Evolutionary conservation across 2,329 filamentous ascomycete genomes (phyloP), one percentile per base, ranked within the genome.

Genomic region (Coniosporium tulheliwenetii): DNA sequence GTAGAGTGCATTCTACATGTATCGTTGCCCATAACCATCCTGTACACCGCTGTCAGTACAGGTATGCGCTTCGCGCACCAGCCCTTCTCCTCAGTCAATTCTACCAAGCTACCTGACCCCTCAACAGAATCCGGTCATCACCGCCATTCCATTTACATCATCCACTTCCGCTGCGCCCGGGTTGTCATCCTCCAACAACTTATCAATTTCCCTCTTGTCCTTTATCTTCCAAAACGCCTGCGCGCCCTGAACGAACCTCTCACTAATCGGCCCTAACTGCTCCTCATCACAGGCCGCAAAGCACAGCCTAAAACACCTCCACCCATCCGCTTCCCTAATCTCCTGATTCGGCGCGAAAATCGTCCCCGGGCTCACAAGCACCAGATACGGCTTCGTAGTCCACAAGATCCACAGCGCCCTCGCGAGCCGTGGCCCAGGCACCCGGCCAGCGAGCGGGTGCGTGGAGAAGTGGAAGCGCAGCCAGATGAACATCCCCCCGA

Each of bases 401-500:
- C 85, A 68, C 55, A 77, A 75, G 8, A 85, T 58, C 76, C 85
- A 80, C 15, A 93, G 64, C 0, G 80, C 82, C 12, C 64, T 66
- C 2, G 73, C 66, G 1, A 93, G 67, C 16, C 67, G 63, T 8
- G 70, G 56, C 0, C 71, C 67, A 39, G 70, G 62, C 32, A 73
- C 58, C 35, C 64, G 55, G 19, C 59, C 57, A 56, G 67, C 78
- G 10, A 93, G 68, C 10, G 85, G 84, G 54, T 94, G 86, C 2
- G 67, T 65, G 41, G 80, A 73, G 50, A 86, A 81, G 54, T 77
- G 70, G 45, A 91, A 62, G 42, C 74, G 70, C 3, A 93, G 52
- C 87, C 87, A 95, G 42, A 93, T 61, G 58, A 94, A 95, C 86
- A 95, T 95, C 54, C 87, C 87, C 31, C 79, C 87, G 26, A 81